These are phyloP conservation scores for Aspergillus brasiliensis DNA, from an alignment of 2,329 filamentous ascomycete genomes.

Conservation along the genomic window DNA sequence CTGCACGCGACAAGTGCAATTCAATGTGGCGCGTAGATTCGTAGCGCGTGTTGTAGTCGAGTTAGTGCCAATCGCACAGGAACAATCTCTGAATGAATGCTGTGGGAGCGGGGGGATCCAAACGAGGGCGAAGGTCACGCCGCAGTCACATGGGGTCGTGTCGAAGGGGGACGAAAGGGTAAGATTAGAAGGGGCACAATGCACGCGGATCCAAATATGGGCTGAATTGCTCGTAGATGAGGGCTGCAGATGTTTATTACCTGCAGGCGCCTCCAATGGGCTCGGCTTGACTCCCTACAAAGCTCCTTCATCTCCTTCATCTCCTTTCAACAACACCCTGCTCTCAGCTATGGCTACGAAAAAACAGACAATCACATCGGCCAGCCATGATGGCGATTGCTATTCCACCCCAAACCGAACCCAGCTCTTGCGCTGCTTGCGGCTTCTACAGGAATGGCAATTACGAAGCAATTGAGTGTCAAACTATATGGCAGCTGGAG, in stretches of 20 bases:
- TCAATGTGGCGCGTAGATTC: background rate
- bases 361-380: background rate
- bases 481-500: background rate
- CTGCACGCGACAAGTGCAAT: background rate
- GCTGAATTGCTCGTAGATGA: background rate
- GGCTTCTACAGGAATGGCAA: background rate
- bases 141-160: conserved; percentile 5
- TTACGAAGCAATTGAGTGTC: background rate
- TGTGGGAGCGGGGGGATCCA: background rate
- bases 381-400: background rate
- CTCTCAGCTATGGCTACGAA: background rate
- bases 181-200: background rate
- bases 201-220: conserved; percentile 3
- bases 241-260: background rate
- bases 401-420: background rate
- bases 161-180: background rate
- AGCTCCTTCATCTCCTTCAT: background rate
- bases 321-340: background rate
- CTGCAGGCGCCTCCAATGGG: background rate
- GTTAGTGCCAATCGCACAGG: background rate
- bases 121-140: background rate
- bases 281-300: background rate
- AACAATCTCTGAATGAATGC: background rate
- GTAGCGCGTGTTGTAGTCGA: background rate
- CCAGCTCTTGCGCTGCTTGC: background rate